These are phyloP conservation scores for Citrus inodora DNA, from an alignment of 345 rosid genomes.

Conservation along the genomic window DNA sequence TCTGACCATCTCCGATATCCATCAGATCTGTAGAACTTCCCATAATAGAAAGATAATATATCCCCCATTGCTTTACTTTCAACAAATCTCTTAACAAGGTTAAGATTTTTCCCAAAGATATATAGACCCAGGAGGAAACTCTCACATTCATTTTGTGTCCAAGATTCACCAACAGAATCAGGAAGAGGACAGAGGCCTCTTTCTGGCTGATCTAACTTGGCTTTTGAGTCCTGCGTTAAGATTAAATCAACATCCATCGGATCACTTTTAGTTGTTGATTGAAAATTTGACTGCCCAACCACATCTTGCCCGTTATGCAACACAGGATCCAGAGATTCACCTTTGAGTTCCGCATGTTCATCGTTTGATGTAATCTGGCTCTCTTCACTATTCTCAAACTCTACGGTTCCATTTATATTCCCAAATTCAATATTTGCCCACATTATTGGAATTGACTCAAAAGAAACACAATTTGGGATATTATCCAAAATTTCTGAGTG, in stretches of 20 bases:
- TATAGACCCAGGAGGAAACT: constrained; percentile 70
- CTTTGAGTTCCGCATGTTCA: constrained; percentile 13
- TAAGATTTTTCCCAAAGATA: constrained; percentile 66
- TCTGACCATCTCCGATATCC: constrained; percentile 61
- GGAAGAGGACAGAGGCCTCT: constrained; percentile 46
- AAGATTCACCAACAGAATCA: constrained; percentile 41
- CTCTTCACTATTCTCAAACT: constrained; percentile 25
- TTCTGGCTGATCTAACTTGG: constrained; percentile 28
- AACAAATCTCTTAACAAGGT: constrained; percentile 50
- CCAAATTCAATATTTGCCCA: constrained; percentile 42
- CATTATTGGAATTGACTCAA: constrained; percentile 44
- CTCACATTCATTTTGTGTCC: constrained; percentile 42
- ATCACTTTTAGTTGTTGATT: constrained; percentile 2
- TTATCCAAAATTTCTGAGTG: constrained; percentile 13
- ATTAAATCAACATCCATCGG: constrained; percentile 31
- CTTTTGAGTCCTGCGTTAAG: constrained; percentile 27
- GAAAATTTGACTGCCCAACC: background rate
- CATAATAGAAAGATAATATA: constrained; percentile 63
- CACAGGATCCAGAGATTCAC: constrained; percentile 6
- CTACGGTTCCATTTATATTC: constrained; percentile 31
- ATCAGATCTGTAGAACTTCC: constrained; percentile 56
- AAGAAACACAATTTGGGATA: constrained; percentile 14
- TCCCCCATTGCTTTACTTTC: constrained; percentile 57
- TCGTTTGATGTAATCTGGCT: constrained; percentile 16
- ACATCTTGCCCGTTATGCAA: background rate